Evolutionary conservation across 2,329 filamentous ascomycete species (phyloP).

Genomic region (Lasiodiplodia sp.): DNA sequence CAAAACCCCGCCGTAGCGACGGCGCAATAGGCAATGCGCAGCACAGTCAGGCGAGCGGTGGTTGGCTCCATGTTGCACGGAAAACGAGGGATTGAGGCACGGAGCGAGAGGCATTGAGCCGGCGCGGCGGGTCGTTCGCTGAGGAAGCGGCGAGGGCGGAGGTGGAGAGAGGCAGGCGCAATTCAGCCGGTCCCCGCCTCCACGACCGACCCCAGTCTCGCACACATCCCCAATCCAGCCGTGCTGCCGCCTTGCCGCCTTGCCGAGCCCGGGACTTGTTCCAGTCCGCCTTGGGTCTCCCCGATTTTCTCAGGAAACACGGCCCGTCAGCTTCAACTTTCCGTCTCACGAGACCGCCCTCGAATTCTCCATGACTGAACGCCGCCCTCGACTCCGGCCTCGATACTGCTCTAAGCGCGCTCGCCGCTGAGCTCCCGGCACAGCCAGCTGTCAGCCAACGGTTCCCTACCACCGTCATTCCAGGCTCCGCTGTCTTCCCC

Average conservation of each 20-base stretch:
- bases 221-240: background rate
- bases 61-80: background rate
- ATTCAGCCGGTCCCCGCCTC: conserved; percentile 13
- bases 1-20: background rate
- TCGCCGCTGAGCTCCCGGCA: no score
- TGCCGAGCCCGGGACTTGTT: conserved; percentile 7
- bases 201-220: background rate
- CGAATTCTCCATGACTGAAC: no score
- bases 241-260: conserved; percentile 3
- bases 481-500: background rate
- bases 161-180: background rate
- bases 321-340: background rate
- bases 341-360: conserved; percentile 12
- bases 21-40: background rate
- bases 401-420: background rate
- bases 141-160: background rate
- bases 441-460: background rate
- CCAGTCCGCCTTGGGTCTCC: background rate
- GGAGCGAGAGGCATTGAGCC: conserved; percentile 18
- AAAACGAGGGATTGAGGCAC: background rate
- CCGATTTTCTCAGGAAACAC: background rate
- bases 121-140: conserved; percentile 1
- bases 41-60: background rate
- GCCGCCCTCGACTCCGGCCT: background rate
- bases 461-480: background rate